Percentiles rank a stretch among this genome's conserved stretches.
Conservation (phyloP, 2,329 filamentous ascomycete genomes). For the Sporothrix humicola region DNA sequence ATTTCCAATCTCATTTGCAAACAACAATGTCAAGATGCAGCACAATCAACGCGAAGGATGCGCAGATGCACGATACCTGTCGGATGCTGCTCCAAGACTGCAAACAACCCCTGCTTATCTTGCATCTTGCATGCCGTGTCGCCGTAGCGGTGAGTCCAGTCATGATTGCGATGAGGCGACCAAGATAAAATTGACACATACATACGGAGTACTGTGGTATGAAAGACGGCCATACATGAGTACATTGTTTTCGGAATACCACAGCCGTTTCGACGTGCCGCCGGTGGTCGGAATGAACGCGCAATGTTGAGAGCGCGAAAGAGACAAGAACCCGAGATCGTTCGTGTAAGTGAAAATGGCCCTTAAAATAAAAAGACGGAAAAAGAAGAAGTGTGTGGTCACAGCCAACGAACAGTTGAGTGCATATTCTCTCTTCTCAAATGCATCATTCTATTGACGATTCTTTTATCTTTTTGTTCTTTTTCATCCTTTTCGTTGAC, state of each 20-base stretch:
- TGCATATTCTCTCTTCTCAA: neutral
- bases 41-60: conserved; percentile 1
- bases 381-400: neutral
- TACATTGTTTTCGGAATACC: neutral
- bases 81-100: neutral
- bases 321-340: neutral
- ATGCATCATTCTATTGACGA: neutral
- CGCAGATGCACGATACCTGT: neutral
- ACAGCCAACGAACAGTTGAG: neutral
- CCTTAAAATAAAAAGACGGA: neutral
- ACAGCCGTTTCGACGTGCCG: neutral
- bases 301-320: neutral
- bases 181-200: too few species aligned
- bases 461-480: neutral
- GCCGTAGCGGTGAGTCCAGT: conserved; percentile 22
- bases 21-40: neutral
- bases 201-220: neutral
- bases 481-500: neutral
- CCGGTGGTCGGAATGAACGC: neutral
- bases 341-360: neutral
- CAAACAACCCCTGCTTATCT: conserved; percentile 18
- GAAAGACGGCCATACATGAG: neutral
- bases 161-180: neutral
- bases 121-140: conserved; percentile 4
- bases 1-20: conserved; percentile 10